Percentiles rank a stretch among this genome's conserved stretches.
phyloP scores from a whole-genome alignment of 73 alveolate genomes.

The Tetrahymena thermophila region DNA sequence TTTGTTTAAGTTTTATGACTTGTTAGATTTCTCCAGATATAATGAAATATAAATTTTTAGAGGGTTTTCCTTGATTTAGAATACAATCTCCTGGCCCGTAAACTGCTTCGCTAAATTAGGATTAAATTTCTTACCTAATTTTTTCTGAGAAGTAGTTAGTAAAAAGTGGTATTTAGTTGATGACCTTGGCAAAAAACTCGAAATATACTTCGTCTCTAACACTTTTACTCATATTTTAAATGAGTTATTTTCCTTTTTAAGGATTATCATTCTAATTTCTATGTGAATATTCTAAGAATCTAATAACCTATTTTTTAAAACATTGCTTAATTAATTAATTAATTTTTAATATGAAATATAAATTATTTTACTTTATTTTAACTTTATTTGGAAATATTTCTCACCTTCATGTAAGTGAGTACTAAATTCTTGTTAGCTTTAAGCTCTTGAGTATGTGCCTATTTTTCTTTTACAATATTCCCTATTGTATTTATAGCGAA shows the following conservation, averaged over 20 bases:
- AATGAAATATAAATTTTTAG: background rate
- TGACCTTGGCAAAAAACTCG: background rate
- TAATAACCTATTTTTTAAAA: background rate
- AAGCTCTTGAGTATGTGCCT: background rate
- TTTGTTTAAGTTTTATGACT: background rate
- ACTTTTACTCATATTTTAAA: background rate
- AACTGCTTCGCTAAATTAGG: background rate
- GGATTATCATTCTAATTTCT: background rate
- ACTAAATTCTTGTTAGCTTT: background rate
- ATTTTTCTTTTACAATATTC: background rate
- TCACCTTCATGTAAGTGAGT: background rate
- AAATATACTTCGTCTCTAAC: background rate
- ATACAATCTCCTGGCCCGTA: background rate
- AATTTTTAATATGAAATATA: background rate
- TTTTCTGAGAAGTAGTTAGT: background rate
- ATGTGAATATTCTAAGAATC: background rate
- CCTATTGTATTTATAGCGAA: background rate
- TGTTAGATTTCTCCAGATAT: background rate
- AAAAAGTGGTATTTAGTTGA: background rate
- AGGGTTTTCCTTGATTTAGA: background rate
- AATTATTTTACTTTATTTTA: background rate
- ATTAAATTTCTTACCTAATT: background rate
- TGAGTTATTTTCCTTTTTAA: background rate
- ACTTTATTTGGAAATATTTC: background rate
- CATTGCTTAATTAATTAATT: no score